Percentiles rank a stretch among this genome's conserved stretches.
phyloP scores from a whole-genome alignment of 768 basidiomycete genomes.

The Suillus americanus region DNA sequence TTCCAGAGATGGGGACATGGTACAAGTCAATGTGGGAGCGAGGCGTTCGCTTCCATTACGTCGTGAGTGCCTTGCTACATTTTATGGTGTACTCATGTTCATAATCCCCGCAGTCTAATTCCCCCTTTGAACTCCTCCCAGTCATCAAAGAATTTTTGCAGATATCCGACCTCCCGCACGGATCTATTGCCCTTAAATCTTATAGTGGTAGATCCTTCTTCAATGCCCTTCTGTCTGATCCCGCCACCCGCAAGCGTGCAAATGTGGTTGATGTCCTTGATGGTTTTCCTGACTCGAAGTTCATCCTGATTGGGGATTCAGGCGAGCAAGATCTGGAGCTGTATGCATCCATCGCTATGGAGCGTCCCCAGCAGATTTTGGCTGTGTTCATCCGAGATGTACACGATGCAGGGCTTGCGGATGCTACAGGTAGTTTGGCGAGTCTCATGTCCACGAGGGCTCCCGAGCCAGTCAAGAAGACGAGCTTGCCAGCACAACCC shows the following conservation, averaged over 20 bases:
- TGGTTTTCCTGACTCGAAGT: constrained; percentile 68
- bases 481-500: constrained; percentile 5
- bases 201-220: constrained; percentile 85
- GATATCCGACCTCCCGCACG: constrained; percentile 65
- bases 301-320: constrained; percentile 87
- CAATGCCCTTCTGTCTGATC: constrained; percentile 77
- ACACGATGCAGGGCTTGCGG: constrained; percentile 43
- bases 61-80: constrained; percentile 50
- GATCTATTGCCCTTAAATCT: constrained; percentile 80
- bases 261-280: constrained; percentile 79
- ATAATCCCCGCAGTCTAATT: constrained; percentile 66
- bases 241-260: constrained; percentile 79
- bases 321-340: constrained; percentile 96
- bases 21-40: constrained; percentile 64
- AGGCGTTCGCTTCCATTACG: constrained; percentile 86
- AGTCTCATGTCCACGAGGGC: constrained; percentile 8
- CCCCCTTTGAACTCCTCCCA: constrained; percentile 82
- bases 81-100: not conserved
- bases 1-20: constrained; percentile 84
- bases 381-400: constrained; percentile 87
- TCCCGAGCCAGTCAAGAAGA: constrained; percentile 5
- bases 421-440: constrained; percentile 56
- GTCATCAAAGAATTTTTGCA: constrained; percentile 75
- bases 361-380: constrained; percentile 66
- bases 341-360: constrained; percentile 73